Evolutionary conservation across 306 rosid genomes (phyloP), one percentile per base, ranked within the genome.

Genomic region (Cicer cuneatum): DNA sequence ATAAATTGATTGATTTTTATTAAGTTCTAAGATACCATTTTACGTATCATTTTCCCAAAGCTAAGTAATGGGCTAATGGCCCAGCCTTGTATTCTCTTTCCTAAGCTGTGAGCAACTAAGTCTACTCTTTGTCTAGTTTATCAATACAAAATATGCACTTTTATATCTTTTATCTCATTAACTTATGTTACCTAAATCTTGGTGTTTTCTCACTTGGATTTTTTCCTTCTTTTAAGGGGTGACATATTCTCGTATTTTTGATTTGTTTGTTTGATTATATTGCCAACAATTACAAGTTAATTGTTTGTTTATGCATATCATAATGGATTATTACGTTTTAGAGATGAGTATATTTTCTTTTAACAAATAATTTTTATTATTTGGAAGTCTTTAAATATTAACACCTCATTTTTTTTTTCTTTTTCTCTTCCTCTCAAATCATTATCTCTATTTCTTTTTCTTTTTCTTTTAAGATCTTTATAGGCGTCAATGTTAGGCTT

Each of bases 61-160:
- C 71, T 78, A 78, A 13, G 13, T 78, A 78, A 71, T 71, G 73
- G 68, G 19, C 68, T 78, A 78, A 71, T 71, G 73, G 68, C 19
- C 68, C 71, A 21, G 45, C 62, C 40, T 52, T 74, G 77, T 24
- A 41, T 80, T 70, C 73, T 62, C 63, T 18, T 48, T 70, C 81
- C 73, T 71, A 79, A 71, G 86, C 73, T 83, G 83, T 74, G 83
- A 74, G 47, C 83, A 74, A 78, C 86, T 69, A 52, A 62, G 42
- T 48, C 45, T 10, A 74, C 33, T 29, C 3, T 3, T 29, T 63
- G 43, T 41, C 83, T 63, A 16, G 46, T 72, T 56, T 48, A 58
- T 62, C 21, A 74, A 56, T 63, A 41, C 33, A 69, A 74, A 16
- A 65, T 3, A 10, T 79, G 81, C 43, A 71, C 78, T 48, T 79